These are phyloP conservation scores for Zymoseptoria pseudotritici DNA, from an alignment of 2,329 filamentous ascomycete genomes.

Conservation along the genomic window DNA sequence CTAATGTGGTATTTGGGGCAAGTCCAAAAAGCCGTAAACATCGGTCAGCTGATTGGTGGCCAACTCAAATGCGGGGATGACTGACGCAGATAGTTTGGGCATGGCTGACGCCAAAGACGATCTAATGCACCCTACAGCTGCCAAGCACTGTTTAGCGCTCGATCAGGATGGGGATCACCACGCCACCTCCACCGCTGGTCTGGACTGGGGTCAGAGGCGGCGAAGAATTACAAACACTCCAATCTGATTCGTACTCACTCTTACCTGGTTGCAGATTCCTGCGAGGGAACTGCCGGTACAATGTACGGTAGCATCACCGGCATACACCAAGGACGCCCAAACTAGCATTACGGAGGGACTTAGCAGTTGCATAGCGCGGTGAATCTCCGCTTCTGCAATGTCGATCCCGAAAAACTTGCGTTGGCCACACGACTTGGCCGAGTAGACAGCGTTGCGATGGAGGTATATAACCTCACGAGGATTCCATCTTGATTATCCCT, in stretches of 20 bases:
- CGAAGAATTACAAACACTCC: background rate
- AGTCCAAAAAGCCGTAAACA: background rate
- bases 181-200: background rate
- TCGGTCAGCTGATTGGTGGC: background rate
- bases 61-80: background rate
- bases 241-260: background rate
- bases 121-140: background rate
- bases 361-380: background rate
- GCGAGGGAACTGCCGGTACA: background rate
- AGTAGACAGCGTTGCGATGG: background rate
- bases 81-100: background rate
- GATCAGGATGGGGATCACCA: background rate
- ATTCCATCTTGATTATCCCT: background rate
- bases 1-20: background rate
- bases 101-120: background rate
- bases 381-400: background rate
- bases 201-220: background rate
- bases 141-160: background rate
- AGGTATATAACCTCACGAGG: background rate
- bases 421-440: background rate
- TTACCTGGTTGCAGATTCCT: background rate
- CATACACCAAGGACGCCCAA: background rate
- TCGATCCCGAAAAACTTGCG: background rate
- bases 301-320: background rate
- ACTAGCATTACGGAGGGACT: background rate